These are phyloP conservation scores for Pythium oligandrum DNA, from an alignment of 352 stramenopile species.

Conservation along the genomic window DNA sequence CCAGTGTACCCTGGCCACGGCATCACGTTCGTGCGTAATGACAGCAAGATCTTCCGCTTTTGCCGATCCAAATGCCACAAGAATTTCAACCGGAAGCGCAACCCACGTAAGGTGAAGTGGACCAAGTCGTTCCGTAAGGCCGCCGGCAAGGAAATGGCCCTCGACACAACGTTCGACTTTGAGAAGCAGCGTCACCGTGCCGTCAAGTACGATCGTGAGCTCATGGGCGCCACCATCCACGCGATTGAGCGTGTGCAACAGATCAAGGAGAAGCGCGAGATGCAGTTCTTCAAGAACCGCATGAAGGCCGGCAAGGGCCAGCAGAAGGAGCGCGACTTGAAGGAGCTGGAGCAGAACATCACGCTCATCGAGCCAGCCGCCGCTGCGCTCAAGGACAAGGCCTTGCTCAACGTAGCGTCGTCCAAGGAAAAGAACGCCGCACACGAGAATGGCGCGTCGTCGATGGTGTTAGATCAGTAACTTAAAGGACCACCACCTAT, in stretches of 20 bases:
- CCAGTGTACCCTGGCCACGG: constrained; percentile 99
- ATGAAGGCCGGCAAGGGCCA: constrained; percentile 89
- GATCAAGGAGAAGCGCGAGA: constrained; percentile 96
- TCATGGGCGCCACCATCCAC: constrained; percentile 98
- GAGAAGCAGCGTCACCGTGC: constrained; percentile 98
- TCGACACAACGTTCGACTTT: constrained; percentile 99
- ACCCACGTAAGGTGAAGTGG: constrained; percentile 99
- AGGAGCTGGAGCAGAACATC: constrained; percentile 85
- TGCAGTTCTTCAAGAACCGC: constrained; percentile 96
- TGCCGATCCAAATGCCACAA: constrained; percentile 99
- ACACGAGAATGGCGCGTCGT: constrained; percentile 48
- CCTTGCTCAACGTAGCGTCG: constrained; percentile 60
- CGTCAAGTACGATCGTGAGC: constrained; percentile 99
- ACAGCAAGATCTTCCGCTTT: constrained; percentile 99
- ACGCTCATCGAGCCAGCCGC: constrained; percentile 76
- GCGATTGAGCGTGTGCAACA: constrained; percentile 97
- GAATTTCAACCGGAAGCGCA: constrained; percentile 99
- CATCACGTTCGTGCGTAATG: constrained; percentile 99
- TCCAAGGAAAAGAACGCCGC: constrained; percentile 63
- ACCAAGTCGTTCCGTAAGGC: constrained; percentile 99
- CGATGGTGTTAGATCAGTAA: constrained; percentile 88
- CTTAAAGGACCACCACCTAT: constrained; percentile 12
- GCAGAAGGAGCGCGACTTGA: constrained; percentile 74
- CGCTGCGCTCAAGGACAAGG: constrained; percentile 64
- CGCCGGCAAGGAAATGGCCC: constrained; percentile 98